Base-by-base conservation (phyloP, 2,329 filamentous ascomycete species). In the Colletotrichum simmondsii region DNA sequence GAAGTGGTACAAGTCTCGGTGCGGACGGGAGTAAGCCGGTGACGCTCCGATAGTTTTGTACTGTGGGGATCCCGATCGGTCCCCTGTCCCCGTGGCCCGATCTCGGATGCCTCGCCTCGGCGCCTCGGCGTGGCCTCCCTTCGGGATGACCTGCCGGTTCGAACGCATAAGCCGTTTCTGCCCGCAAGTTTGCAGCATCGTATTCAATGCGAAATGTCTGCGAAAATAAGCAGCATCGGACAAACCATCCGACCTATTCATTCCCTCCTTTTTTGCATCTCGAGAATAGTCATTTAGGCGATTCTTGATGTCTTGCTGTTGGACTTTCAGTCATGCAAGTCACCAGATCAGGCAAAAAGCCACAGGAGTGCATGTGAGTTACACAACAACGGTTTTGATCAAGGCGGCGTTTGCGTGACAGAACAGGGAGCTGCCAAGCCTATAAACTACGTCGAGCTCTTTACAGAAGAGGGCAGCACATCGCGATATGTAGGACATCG, bases 61-160 rank as follows among this genome's bases (percentile, higher is more conserved):
- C 24, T 42, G 70, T 64, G 65, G 70, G 30, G 70, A 56, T 64
- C 32, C 70, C 66, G 66, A 60, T 37, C 54, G 70, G 59, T 24
- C 60, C 70, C 70, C 65, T 64, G 70, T 46, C 28, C 30, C 70
- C 70, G 70, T 37, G 46, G 58, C 65, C 70, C 66, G 70, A 72
- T 64, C 59, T 72, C 70, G 70, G 70, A 72, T 19, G 11, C 60
- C n/a, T 52, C 26, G n/a, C 53, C 65, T 49, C 66, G 70, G 70
- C 19, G 22, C 53, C 65, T 49, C 66, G 70, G 70, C 14, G 22
- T 63, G 35, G 37, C 42, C 65, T 26, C 26, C 24, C 42, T 53
- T 59, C 70, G 70, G 66, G 24, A 60, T 70, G 49, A 52, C 26
- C 66, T 61, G 19, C 66, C 70, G 66, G 54, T 54, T 64, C 26